phyloP scores from a whole-genome alignment of 495 filamentous ascomycete genomes.

The Neurospora hispaniola region DNA sequence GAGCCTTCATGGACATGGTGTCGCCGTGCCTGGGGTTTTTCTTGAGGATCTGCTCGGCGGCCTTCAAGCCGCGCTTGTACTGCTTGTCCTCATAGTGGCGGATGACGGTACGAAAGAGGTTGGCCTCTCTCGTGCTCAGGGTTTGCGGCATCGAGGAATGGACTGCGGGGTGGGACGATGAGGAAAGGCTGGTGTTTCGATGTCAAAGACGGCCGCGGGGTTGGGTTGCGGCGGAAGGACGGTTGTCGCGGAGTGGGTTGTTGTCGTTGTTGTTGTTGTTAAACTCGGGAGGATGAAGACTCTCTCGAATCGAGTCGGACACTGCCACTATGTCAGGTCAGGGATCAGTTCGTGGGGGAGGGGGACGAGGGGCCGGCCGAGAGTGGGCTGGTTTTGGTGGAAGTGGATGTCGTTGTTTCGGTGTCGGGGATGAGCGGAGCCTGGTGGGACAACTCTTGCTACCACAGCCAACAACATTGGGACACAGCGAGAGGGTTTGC shows the following conservation, averaged over 20 bases:
- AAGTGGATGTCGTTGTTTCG: not conserved
- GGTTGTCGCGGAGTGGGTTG: not conserved
- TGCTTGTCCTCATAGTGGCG: constrained; percentile 96
- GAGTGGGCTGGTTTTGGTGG: not conserved
- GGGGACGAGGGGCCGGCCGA: not conserved
- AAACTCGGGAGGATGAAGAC: not conserved
- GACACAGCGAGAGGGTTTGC: not conserved
- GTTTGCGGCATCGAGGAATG: constrained; percentile 58
- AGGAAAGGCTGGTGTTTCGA: not conserved
- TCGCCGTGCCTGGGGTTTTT: constrained; percentile 95
- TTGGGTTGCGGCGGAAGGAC: not conserved
- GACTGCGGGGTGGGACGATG: constrained; percentile 2
- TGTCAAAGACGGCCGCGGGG: not conserved
- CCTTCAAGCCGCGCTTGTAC: constrained; percentile 94
- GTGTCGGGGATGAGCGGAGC: not conserved
- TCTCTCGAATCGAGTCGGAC: not conserved
- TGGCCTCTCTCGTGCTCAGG: constrained; percentile 78
- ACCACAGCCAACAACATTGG: not conserved
- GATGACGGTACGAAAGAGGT: constrained; percentile 87
- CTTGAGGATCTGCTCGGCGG: constrained; percentile 85
- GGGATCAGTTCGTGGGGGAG: not conserved
- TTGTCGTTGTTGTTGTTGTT: not conserved
- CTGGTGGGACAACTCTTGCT: not conserved
- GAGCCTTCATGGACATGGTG: constrained; percentile 96
- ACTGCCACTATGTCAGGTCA: not conserved